Evolutionary conservation across 2,329 filamentous ascomycete genomes (phyloP), one percentile per base, ranked within the genome.

Genomic region (Aspergillus vadensis): DNA sequence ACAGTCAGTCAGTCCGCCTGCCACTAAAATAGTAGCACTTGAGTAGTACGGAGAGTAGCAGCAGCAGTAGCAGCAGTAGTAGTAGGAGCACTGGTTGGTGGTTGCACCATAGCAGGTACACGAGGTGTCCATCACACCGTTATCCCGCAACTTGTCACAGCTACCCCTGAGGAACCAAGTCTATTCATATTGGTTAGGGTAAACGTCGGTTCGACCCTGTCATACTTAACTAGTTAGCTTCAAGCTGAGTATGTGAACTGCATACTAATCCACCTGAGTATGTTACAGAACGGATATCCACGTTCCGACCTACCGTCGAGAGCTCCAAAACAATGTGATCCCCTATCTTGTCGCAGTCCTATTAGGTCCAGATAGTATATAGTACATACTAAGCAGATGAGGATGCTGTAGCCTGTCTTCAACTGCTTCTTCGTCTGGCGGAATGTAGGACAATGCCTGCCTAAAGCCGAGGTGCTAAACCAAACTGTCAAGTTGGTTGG

Each of bases 401-500:
- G 32, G 4, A 36, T 36, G 10, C 32, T 36, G 32, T 14, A 12
- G 10, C n/a, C n/a, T n/a, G 27, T 36, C 32, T 36, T 36, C 32
- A 36, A 36, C 32, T 36, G 5, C 32, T 14, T 36, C 10, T 12
- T 36, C 5, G 12, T 12, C 32, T 14, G 32, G 32, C 10, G 5
- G 32, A 14, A 5, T 36, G 32, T 14, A 32, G 30, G 10, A 32
- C 30, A 12, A 38, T 30, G 27, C 27, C 27, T 44, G 12, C 32
- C 32, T 36, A 14, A 36, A 36, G 32, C 32, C 10, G 21, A 49
- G 47, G 15, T 30, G 25, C 47, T 50, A 38, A 47, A 52, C 53
- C 53, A 57, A 43, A 52, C 39, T 44, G 51, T 53, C 8, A 57
- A 25, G 30, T 36, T 58, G 57, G 58, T 23, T 60, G 47, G 52